Conservation (phyloP, 2,329 filamentous ascomycete species). For the Biscogniauxia marginata region DNA sequence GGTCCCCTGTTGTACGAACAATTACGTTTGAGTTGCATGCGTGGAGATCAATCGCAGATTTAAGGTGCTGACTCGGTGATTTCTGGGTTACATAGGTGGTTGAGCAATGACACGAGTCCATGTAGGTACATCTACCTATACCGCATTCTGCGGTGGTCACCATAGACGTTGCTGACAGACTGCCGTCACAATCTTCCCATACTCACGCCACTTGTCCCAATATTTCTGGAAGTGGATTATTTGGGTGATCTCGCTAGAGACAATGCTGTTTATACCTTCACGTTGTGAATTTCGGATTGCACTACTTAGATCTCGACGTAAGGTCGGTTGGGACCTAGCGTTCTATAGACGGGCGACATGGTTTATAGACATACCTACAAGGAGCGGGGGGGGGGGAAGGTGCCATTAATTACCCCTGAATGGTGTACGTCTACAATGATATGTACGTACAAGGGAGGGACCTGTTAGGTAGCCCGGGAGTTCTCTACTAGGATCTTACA, state of each 20-base stretch:
- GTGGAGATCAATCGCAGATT: neutral
- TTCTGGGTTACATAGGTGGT: neutral
- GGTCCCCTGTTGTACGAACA: neutral
- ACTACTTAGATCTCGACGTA: neutral
- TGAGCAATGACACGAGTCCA: neutral
- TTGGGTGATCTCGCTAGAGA: too few species aligned
- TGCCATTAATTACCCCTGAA: neutral
- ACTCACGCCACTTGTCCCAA: neutral
- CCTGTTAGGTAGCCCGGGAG: too few species aligned
- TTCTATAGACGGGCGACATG: neutral
- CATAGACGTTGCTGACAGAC: neutral
- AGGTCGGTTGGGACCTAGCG: neutral
- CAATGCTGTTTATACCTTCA: too few species aligned
- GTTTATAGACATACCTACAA: neutral
- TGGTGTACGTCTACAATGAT: neutral
- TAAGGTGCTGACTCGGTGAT: neutral
- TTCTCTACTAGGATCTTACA: neutral
- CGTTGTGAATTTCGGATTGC: neutral
- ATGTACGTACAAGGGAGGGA: too few species aligned
- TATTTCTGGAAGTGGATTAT: too few species aligned
- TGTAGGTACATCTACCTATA: neutral
- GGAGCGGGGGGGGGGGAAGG: neutral
- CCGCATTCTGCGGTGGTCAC: too few species aligned
- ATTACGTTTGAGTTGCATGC: neutral
- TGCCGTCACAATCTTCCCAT: neutral